Evolutionary conservation across 257 asterid genomes (phyloP).

Genomic region (Linaria vulgaris): DNA sequence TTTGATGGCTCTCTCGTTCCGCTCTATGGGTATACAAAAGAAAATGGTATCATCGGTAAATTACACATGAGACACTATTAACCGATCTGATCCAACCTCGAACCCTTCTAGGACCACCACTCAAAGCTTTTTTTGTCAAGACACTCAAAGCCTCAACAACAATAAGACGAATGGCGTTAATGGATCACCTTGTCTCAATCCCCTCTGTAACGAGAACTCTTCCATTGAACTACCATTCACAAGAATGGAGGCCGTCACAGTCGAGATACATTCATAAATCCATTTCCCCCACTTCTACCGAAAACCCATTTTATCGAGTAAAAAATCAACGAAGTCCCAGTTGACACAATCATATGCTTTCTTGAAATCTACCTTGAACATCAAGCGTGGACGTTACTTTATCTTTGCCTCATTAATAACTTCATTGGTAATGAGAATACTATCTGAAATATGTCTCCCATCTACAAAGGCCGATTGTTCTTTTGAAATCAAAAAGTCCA

Average conservation of each 20-base stretch:
- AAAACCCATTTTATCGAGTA: neutral
- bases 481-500: no score
- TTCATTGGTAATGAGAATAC: no score
- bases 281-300: neutral
- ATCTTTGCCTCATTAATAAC: no score
- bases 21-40: neutral
- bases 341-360: no score
- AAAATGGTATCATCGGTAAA: neutral
- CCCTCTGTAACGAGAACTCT: neutral
- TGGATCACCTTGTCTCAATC: neutral
- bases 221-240: neutral
- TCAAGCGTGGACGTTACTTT: no score
- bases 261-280: neutral
- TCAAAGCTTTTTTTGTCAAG: no score
- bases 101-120: no score
- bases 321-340: neutral
- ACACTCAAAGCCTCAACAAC: neutral
- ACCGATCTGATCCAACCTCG: no score
- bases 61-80: neutral
- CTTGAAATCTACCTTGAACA: no score
- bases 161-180: neutral
- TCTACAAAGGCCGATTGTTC: no score
- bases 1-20: no score
- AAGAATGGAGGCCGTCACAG: neutral
- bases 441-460: no score